Conservation (phyloP, 2,329 filamentous ascomycete genomes). For the Delphinella strobiligena region DNA sequence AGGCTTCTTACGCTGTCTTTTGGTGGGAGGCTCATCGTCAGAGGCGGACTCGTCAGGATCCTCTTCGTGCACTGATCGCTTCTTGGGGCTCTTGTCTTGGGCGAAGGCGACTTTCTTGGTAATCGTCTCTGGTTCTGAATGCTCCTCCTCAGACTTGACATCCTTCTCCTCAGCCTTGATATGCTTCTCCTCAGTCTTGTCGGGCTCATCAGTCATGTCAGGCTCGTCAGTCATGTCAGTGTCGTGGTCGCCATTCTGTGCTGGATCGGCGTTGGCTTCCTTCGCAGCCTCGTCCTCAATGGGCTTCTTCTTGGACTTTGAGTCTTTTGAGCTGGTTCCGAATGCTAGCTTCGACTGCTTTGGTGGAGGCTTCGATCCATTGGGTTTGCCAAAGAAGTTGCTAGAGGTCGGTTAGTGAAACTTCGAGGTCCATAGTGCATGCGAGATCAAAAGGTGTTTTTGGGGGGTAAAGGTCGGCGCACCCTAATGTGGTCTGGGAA, state of each 20-base stretch:
- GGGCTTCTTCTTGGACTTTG: neutral
- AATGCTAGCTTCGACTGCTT: conserved; percentile 76
- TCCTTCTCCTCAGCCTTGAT: conserved; percentile 13
- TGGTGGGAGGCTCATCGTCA: conserved; percentile 22
- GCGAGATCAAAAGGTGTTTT: no score
- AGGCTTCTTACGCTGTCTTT: conserved; percentile 21
- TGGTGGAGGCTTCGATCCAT: conserved; percentile 45
- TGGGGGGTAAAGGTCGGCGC: conserved; percentile 24
- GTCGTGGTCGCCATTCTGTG: neutral
- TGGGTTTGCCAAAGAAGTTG: conserved; percentile 69
- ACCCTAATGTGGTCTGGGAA: conserved; percentile 64
- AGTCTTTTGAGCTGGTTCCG: conserved; percentile 28
- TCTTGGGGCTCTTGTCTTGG: conserved; percentile 19
- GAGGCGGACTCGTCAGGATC: conserved; percentile 12
- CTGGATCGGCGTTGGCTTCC: conserved; percentile 13
- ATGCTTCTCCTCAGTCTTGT: conserved; percentile 11
- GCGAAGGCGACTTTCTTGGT: conserved; percentile 2
- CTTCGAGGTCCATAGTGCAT: no score
- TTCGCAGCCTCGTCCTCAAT: conserved; percentile 4
- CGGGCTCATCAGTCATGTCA: conserved; percentile 3
- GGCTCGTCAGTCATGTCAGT: conserved; percentile 1
- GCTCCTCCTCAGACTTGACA: conserved; percentile 18
- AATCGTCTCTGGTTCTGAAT: conserved; percentile 9
- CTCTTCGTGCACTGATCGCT: conserved; percentile 13
- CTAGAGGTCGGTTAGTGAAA: no score